phyloP scores from a whole-genome alignment of 1,284 basidiomycete genomes.

The Clitocybe nebularis region DNA sequence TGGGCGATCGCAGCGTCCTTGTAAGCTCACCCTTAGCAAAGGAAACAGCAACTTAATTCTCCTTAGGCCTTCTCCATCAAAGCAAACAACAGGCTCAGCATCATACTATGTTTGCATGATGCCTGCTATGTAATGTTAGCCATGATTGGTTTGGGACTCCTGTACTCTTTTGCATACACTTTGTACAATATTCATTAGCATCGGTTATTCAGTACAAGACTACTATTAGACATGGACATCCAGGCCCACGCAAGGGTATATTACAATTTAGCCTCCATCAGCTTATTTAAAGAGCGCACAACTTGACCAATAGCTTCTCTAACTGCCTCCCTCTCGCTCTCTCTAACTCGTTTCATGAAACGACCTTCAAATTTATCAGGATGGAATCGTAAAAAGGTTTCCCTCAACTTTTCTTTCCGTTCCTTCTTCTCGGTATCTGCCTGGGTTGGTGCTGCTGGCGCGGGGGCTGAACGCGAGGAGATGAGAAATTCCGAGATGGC shows the following conservation, averaged over 20 bases:
- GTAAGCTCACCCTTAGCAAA: constrained; percentile 23
- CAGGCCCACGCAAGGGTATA: too few relatives aligned
- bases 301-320: constrained; percentile 76
- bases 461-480: constrained; percentile 21
- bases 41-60: not conserved
- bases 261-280: too few relatives aligned
- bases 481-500: constrained; percentile 63
- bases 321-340: constrained; percentile 66
- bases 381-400: constrained; percentile 76
- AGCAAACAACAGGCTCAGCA: not conserved
- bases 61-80: constrained; percentile 7
- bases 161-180: not conserved
- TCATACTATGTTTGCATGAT: constrained; percentile 15
- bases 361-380: constrained; percentile 84
- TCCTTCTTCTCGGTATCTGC: constrained; percentile 31
- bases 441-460: constrained; percentile 5
- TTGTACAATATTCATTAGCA: not conserved
- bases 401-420: constrained; percentile 62
- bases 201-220: not conserved
- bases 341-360: constrained; percentile 53
- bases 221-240: not conserved
- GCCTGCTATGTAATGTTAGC: constrained; percentile 13
- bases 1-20: constrained; percentile 46
- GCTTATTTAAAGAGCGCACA: constrained; percentile 44
- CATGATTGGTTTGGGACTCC: not conserved